phyloP scores from a whole-genome alignment of 1,284 basidiomycete species.

The Heliocybe sulcata region DNA sequence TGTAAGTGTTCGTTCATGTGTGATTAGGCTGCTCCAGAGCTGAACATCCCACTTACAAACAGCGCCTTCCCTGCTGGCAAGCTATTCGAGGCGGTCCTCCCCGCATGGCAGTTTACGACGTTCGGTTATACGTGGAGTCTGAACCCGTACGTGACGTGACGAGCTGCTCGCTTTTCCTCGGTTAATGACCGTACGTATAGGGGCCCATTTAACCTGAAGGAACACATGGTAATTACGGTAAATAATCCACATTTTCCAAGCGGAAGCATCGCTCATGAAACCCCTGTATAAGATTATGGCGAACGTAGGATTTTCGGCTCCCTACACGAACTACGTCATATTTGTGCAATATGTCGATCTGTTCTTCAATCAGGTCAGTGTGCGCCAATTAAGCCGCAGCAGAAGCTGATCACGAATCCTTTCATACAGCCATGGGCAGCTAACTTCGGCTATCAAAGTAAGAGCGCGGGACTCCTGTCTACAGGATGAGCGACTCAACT shows the following conservation, averaged over 20 bases:
- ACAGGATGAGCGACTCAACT: neutral
- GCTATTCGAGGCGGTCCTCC: constrained; percentile 16
- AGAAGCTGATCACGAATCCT: constrained; percentile 13
- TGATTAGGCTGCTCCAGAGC: neutral
- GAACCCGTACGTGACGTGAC: constrained; percentile 17
- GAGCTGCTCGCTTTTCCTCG: neutral
- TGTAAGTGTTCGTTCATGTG: constrained; percentile 16
- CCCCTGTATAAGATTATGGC: constrained; percentile 42
- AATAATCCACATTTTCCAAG: neutral
- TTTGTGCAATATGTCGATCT: constrained; percentile 21
- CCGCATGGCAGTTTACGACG: constrained; percentile 12
- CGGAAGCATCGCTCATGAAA: neutral
- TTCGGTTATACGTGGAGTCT: constrained; percentile 17
- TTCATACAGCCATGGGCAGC: constrained; percentile 16
- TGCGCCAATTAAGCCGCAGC: constrained; percentile 10
- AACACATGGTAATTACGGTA: constrained; percentile 45
- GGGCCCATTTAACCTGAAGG: constrained; percentile 45
- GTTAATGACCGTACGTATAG: neutral
- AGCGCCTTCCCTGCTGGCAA: constrained; percentile 21
- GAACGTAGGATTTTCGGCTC: constrained; percentile 33
- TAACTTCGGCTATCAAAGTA: constrained; percentile 30
- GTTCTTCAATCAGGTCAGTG: constrained; percentile 15
- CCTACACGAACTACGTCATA: constrained; percentile 17
- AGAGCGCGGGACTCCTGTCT: neutral
- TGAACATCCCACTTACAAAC: neutral